phyloP scores from a whole-genome alignment of 2,329 filamentous ascomycete genomes.

The Dothistroma septosporum region DNA sequence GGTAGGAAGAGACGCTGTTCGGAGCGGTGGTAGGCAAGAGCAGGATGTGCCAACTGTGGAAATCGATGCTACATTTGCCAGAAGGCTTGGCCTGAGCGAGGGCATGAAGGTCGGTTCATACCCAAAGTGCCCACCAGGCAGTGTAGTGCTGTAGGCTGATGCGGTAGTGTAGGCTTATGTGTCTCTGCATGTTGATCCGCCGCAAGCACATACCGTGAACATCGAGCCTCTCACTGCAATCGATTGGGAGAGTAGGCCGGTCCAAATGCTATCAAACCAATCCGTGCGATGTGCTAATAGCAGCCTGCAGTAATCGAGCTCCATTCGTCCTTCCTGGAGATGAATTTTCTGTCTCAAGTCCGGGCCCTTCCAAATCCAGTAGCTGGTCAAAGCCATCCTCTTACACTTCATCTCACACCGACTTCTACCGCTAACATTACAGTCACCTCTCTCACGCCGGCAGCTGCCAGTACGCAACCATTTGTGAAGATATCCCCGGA shows the following conservation, averaged over 20 bases:
- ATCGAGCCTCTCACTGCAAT: conserved; percentile 93
- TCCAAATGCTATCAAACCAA: not conserved
- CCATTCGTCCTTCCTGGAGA: conserved; percentile 89
- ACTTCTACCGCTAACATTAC: conserved; percentile 92
- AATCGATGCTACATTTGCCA: conserved; percentile 79
- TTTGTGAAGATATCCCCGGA: conserved; percentile 93
- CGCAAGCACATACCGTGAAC: conserved; percentile 86
- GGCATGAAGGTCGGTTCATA: conserved; percentile 79
- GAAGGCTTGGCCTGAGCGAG: conserved; percentile 70
- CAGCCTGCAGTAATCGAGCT: conserved; percentile 70
- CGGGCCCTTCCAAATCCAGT: conserved; percentile 83
- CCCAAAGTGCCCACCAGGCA: conserved; percentile 34
- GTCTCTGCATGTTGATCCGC: conserved; percentile 80
- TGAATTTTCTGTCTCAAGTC: conserved; percentile 90
- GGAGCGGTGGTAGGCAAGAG: conserved; percentile 57
- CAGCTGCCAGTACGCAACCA: conserved; percentile 60
- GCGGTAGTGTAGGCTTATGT: conserved; percentile 50
- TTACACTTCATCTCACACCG: conserved; percentile 89
- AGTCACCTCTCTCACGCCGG: conserved; percentile 76
- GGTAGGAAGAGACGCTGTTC: conserved; percentile 67
- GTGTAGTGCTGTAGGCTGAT: conserved; percentile 34
- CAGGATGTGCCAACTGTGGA: conserved; percentile 77
- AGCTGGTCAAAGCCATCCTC: conserved; percentile 61
- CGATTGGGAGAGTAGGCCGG: conserved; percentile 80
- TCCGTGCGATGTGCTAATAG: conserved; percentile 2